Evolutionary conservation across 768 basidiomycete genomes (phyloP).

Genomic region (Rhodotorula sphaerocarpa): DNA sequence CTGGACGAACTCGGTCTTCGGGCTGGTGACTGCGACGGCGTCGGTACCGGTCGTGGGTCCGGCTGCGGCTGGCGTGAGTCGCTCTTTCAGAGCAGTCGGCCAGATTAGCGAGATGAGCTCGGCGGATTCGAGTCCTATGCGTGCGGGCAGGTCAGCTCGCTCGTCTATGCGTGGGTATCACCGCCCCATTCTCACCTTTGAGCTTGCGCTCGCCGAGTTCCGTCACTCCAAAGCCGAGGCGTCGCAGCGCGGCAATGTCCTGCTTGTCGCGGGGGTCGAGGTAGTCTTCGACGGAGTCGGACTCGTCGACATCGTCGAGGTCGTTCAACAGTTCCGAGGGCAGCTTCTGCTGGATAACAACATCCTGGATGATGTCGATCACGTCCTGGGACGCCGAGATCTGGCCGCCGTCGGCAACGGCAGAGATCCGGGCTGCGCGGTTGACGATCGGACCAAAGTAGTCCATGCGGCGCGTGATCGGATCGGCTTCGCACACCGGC

Average conservation of each 20-base stretch:
- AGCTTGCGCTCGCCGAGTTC: conserved; percentile 83
- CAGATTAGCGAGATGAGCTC: conserved; percentile 80
- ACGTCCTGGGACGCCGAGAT: conserved; percentile 78
- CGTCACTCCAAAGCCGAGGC: conserved; percentile 61
- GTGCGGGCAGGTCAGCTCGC: not conserved
- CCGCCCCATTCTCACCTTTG: conserved; percentile 68
- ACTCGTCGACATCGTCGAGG: conserved; percentile 39
- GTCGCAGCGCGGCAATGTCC: conserved; percentile 63
- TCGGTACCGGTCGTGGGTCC: conserved; percentile 13
- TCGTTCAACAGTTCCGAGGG: conserved; percentile 50
- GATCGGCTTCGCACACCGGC: conserved; percentile 84
- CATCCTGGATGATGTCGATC: conserved; percentile 50
- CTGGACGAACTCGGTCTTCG: conserved; percentile 30
- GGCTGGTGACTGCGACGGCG: not conserved
- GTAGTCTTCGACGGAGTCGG: conserved; percentile 41
- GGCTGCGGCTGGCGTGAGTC: conserved; percentile 40
- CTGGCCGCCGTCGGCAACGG: conserved; percentile 80
- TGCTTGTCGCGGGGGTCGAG: conserved; percentile 40
- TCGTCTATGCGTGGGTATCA: too few relatives aligned
- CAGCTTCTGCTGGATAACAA: conserved; percentile 56
- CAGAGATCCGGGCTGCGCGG: conserved; percentile 74
- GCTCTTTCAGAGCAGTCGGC: conserved; percentile 62
- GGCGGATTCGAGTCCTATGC: conserved; percentile 60
- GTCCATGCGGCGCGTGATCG: conserved; percentile 83
- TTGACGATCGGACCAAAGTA: conserved; percentile 48